A percentile compares a stretch with the other conserved stretches of the same genome.
Evolutionary conservation across 441 rosid species (phyloP).

Genomic region (Corymbia citriodora): DNA sequence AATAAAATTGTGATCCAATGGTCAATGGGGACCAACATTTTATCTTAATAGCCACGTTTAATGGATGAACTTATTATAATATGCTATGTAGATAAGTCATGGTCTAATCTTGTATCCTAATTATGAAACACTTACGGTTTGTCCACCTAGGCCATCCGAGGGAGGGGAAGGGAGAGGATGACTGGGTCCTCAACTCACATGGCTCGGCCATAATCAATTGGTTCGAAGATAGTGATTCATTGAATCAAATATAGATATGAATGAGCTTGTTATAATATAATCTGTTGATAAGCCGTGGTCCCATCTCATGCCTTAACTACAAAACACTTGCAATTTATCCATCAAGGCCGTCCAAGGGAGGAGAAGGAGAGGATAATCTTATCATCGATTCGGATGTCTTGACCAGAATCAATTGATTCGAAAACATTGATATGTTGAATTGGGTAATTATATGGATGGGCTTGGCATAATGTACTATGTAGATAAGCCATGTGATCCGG

Average conservation of each 20-base stretch:
- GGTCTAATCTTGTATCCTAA: fast-evolving
- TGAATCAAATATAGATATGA: not conserved
- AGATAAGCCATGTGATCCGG: not conserved
- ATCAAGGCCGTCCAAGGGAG: not conserved
- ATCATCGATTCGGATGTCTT: not conserved
- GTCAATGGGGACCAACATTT: not conserved
- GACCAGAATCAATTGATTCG: fast-evolving
- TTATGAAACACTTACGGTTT: not conserved
- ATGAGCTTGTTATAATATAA: not conserved
- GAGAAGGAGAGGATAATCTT: not conserved
- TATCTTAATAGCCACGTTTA: not conserved
- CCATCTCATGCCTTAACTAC: fast-evolving
- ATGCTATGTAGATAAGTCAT: not conserved
- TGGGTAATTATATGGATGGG: not conserved
- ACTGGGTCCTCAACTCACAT: not conserved
- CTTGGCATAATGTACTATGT: fast-evolving
- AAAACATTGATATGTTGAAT: not conserved
- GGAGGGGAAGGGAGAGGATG: not conserved
- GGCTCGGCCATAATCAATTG: fast-evolving
- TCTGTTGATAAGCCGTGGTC: not conserved
- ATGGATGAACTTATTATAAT: not conserved
- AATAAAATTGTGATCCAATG: not conserved
- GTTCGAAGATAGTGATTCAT: not conserved
- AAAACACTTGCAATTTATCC: not conserved
- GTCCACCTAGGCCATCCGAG: not conserved